Conservation (phyloP, 257 asterid genomes). For the Penstemon barbatus region DNA sequence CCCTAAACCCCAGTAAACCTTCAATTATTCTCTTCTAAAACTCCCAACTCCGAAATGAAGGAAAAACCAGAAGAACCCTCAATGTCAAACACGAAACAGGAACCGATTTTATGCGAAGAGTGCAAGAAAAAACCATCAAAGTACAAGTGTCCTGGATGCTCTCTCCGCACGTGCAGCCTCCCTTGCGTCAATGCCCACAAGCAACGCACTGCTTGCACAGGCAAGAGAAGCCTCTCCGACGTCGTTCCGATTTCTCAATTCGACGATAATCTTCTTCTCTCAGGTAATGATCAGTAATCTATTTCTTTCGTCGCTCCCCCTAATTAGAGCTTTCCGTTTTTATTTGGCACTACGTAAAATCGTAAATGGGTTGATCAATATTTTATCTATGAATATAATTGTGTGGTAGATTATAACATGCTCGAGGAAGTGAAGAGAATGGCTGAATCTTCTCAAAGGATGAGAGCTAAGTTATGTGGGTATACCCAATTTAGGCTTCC, state of each 20-base stretch:
- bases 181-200: slow-evolving; percentile 90
- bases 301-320: too few relatives aligned
- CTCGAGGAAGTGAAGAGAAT: slow-evolving; percentile 88
- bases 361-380: not conserved
- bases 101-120: slow-evolving; percentile 55
- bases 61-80: slow-evolving; percentile 31
- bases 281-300: slow-evolving; percentile 42
- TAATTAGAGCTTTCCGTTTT: too few relatives aligned
- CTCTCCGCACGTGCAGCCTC: slow-evolving; percentile 83
- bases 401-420: slow-evolving; percentile 67
- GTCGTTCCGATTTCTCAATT: slow-evolving; percentile 70
- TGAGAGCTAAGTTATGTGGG: slow-evolving; percentile 57
- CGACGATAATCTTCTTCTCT: slow-evolving; percentile 67
- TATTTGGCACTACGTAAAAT: too few relatives aligned
- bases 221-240: slow-evolving; percentile 52
- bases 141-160: slow-evolving; percentile 94
- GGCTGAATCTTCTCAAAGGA: slow-evolving; percentile 84
- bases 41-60: slow-evolving; percentile 28
- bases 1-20: slow-evolving; percentile 5
- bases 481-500: slow-evolving; percentile 49
- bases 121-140: slow-evolving; percentile 68
- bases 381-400: not conserved
- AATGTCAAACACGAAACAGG: slow-evolving; percentile 20
- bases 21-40: not conserved
- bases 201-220: slow-evolving; percentile 70